phyloP scores from a whole-genome alignment of 2,329 filamentous ascomycete species.

The Exophiala sideris region DNA sequence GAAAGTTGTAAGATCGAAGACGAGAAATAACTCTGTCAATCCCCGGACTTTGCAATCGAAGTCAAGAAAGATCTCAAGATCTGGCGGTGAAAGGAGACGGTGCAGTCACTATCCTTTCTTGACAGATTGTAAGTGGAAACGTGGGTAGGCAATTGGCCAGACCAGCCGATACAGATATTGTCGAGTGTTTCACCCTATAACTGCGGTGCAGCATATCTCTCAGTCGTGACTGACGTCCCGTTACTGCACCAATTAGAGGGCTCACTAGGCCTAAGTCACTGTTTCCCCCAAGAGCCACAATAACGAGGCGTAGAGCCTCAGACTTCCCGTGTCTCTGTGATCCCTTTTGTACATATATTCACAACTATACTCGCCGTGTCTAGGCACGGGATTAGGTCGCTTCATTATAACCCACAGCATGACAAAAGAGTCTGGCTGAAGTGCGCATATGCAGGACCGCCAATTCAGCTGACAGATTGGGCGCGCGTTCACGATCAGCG shows the following conservation, averaged over 20 bases:
- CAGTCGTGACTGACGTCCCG: too few species aligned
- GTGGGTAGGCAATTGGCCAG: conserved; percentile 16
- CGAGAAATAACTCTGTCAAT: too few species aligned
- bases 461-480: background rate
- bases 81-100: conserved; percentile 16
- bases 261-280: background rate
- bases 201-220: background rate
- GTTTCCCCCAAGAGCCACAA: too few species aligned
- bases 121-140: conserved; percentile 7
- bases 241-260: too few species aligned
- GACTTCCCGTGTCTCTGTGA: too few species aligned
- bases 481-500: background rate
- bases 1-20: too few species aligned
- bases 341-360: too few species aligned
- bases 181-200: background rate
- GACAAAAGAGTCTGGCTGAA: background rate
- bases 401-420: background rate
- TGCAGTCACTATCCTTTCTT: conserved; percentile 5
- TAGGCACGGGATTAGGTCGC: too few species aligned
- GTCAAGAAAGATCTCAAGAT: background rate
- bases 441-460: background rate
- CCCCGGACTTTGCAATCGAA: background rate
- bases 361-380: too few species aligned
- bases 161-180: background rate
- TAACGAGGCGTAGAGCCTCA: too few species aligned